A percentile compares a stretch with the other conserved stretches of the same genome.
These are phyloP conservation scores for Multifurca ochricompacta DNA, from an alignment of 768 basidiomycete genomes.

Conservation along the genomic window DNA sequence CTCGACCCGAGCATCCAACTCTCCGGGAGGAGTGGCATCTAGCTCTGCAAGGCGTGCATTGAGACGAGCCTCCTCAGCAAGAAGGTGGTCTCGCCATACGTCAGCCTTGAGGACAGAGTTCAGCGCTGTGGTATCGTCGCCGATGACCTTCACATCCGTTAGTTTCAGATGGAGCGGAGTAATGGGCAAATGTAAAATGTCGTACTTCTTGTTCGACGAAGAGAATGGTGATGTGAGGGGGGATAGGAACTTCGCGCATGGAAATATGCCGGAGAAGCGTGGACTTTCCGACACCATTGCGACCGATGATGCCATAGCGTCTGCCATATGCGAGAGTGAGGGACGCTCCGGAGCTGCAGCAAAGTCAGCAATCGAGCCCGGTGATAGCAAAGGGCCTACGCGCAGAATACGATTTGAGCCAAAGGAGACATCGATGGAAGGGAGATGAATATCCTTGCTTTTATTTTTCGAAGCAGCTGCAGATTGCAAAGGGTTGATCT, in stretches of 20 bases:
- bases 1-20: constrained; percentile 49
- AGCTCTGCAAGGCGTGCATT: constrained; percentile 66
- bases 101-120: constrained; percentile 99
- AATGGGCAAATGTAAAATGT: background rate
- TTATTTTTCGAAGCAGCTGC: constrained; percentile 77
- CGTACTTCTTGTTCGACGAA: constrained; percentile 96
- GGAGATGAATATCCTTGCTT: constrained; percentile 94
- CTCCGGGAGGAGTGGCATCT: constrained; percentile 50
- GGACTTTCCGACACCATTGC: constrained; percentile 80
- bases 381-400: constrained; percentile 23
- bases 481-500: constrained; percentile 92
- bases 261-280: constrained; percentile 92
- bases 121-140: constrained; percentile 87
- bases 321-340: constrained; percentile 85
- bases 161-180: background rate
- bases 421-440: constrained; percentile 93
- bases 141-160: constrained; percentile 55
- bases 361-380: background rate
- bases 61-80: constrained; percentile 74
- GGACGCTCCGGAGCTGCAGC: constrained; percentile 66
- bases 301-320: constrained; percentile 87
- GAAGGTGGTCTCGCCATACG: constrained; percentile 91
- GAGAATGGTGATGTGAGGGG: constrained; percentile 90
- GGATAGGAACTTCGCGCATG: constrained; percentile 89
- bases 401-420: constrained; percentile 91